Conservation (phyloP, 2,329 filamentous ascomycete species). For the Neobulgaria alba region DNA sequence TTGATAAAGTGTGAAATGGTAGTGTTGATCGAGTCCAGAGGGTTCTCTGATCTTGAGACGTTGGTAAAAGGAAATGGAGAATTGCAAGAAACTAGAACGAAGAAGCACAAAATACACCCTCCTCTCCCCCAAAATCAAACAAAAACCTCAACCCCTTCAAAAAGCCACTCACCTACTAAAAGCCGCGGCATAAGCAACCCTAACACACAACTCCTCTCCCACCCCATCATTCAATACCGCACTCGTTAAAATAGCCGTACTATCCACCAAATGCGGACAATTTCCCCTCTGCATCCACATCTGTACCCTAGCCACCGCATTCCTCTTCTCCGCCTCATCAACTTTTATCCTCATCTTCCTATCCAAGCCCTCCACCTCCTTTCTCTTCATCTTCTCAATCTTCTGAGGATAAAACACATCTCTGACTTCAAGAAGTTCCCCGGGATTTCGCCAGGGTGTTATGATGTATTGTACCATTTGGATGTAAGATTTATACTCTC, state of each 20-base stretch:
- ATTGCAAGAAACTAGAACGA: no score
- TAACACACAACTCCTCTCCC: constrained; percentile 44
- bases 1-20: no score
- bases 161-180: constrained; percentile 55
- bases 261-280: constrained; percentile 73
- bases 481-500: no score
- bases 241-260: constrained; percentile 63
- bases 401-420: constrained; percentile 49
- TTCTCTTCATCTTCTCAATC: constrained; percentile 17
- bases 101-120: no score
- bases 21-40: no score
- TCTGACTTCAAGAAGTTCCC: constrained; percentile 58
- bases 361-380: constrained; percentile 49
- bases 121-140: no score
- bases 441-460: constrained; percentile 61
- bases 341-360: constrained; percentile 49
- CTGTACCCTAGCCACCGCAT: constrained; percentile 49
- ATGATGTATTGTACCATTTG: constrained; percentile 64
- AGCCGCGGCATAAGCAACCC: constrained; percentile 64
- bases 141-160: no score
- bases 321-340: constrained; percentile 32
- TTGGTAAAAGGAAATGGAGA: no score
- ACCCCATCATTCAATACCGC: constrained; percentile 54
- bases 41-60: no score
- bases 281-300: constrained; percentile 66